Conservation (phyloP, 306 rosid species). For the Cucurbita ficifolia region DNA sequence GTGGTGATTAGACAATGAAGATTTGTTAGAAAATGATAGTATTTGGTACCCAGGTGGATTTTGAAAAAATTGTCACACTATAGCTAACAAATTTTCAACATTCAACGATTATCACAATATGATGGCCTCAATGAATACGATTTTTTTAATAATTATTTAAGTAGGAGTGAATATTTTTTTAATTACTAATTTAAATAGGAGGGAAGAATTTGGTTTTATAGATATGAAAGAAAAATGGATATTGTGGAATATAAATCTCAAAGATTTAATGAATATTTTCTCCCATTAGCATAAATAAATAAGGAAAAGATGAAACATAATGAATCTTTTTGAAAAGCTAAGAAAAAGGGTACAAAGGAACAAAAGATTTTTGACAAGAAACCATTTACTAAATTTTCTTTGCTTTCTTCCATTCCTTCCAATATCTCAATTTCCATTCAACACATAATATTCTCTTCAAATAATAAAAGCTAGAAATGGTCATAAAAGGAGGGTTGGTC, state of each 20-base stretch:
- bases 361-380: slow-evolving; percentile 74
- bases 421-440: slow-evolving; percentile 40
- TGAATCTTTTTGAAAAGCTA: slow-evolving; percentile 59
- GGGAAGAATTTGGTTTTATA: too few species aligned
- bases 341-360: slow-evolving; percentile 53
- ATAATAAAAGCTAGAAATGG: slow-evolving; percentile 37
- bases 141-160: too few species aligned
- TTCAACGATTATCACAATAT: too few species aligned
- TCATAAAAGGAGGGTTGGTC: slow-evolving; percentile 34
- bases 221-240: too few species aligned
- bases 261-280: slow-evolving; percentile 4
- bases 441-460: slow-evolving; percentile 61
- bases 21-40: too few species aligned
- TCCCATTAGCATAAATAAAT: slow-evolving; percentile 5
- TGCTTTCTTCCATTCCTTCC: slow-evolving; percentile 48
- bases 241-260: neutral
- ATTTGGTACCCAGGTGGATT: too few species aligned
- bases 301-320: slow-evolving; percentile 52
- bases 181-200: too few species aligned
- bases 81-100: too few species aligned
- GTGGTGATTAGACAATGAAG: too few species aligned
- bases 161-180: too few species aligned
- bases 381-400: slow-evolving; percentile 59
- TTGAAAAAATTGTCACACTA: too few species aligned
- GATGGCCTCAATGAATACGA: too few species aligned